A percentile compares a stretch with the other conserved stretches of the same genome.
Evolutionary conservation across 345 rosid species (phyloP).

Genomic region (Bruguiera gymnorhiza): DNA sequence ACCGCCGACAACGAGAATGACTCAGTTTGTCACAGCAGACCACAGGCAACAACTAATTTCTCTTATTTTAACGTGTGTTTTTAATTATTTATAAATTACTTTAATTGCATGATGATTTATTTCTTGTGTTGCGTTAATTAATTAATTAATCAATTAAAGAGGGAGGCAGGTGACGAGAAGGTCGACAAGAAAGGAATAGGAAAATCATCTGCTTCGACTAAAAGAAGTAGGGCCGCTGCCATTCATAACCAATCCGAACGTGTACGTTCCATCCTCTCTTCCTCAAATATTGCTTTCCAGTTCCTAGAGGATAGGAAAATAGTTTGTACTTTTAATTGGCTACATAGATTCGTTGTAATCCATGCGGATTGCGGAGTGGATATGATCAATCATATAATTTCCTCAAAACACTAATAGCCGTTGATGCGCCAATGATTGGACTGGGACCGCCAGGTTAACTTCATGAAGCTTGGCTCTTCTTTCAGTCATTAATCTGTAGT

Average conservation of each 20-base stretch:
- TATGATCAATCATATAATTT: not conserved
- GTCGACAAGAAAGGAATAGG: constrained; percentile 39
- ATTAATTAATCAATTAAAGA: constrained; percentile 16
- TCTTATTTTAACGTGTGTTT: not conserved
- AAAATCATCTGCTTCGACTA: constrained; percentile 70
- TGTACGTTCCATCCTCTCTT: constrained; percentile 36
- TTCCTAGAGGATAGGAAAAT: no score
- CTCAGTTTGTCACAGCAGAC: constrained; percentile 62
- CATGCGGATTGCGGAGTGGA: no score
- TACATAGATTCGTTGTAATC: no score
- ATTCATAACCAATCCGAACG: constrained; percentile 98
- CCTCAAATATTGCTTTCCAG: not conserved
- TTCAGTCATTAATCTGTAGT: no score
- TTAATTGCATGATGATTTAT: not conserved
- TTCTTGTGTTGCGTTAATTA: not conserved
- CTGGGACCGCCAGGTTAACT: not conserved
- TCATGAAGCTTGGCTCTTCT: no score
- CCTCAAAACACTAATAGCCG: no score
- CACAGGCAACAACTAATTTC: constrained; percentile 32
- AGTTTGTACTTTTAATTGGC: no score
- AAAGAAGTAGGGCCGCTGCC: constrained; percentile 89
- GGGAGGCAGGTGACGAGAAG: constrained; percentile 39
- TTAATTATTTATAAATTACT: not conserved
- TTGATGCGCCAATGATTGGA: not conserved
- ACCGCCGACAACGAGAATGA: constrained; percentile 70